These are phyloP conservation scores for Zygosaccharomyces pseudobailii DNA, from an alignment of 1,139 yeast genomes.

Conservation along the genomic window DNA sequence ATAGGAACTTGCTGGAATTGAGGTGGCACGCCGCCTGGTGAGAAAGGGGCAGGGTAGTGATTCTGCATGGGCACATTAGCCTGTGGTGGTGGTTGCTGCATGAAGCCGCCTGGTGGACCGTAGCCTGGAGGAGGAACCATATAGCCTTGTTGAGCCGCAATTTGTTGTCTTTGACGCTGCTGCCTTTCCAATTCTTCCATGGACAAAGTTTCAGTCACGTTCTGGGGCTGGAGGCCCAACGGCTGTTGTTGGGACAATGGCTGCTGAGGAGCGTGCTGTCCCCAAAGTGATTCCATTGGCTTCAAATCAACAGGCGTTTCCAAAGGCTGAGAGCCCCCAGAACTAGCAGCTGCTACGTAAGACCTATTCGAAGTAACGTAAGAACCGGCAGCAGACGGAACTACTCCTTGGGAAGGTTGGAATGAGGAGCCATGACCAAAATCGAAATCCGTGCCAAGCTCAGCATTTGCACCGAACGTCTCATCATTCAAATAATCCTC, in stretches of 20 bases:
- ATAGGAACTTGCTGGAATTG: slow-evolving; percentile 20
- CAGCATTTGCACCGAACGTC: slow-evolving; percentile 69
- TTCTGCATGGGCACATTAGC: slow-evolving; percentile 12
- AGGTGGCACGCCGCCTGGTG: slow-evolving; percentile 18
- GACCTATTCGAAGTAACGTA: slow-evolving; percentile 38
- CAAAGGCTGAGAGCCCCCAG: slow-evolving; percentile 18
- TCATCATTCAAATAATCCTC: slow-evolving; percentile 84
- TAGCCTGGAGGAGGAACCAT: slow-evolving; percentile 15
- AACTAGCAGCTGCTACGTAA: slow-evolving; percentile 54
- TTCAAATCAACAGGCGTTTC: slow-evolving; percentile 42
- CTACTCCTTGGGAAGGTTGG: slow-evolving; percentile 29
- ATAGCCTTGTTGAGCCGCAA: slow-evolving; percentile 11
- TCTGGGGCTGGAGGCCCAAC: slow-evolving; percentile 12
- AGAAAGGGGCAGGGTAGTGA: slow-evolving; percentile 15
- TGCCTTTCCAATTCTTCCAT: slow-evolving; percentile 35
- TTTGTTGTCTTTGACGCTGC: slow-evolving; percentile 25
- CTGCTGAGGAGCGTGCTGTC: slow-evolving; percentile 23
- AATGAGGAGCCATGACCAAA: slow-evolving; percentile 47
- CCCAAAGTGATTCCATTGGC: slow-evolving; percentile 70
- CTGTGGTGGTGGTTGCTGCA: slow-evolving; percentile 18
- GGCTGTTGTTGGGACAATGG: slow-evolving; percentile 11
- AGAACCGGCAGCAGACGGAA: slow-evolving; percentile 10
- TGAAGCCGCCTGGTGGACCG: slow-evolving; percentile 21
- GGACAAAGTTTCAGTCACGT: slow-evolving; percentile 25
- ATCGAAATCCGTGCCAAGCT: slow-evolving; percentile 67